These are phyloP conservation scores for Ustilago curta DNA, from an alignment of 1,284 basidiomycete species.

Conservation along the genomic window DNA sequence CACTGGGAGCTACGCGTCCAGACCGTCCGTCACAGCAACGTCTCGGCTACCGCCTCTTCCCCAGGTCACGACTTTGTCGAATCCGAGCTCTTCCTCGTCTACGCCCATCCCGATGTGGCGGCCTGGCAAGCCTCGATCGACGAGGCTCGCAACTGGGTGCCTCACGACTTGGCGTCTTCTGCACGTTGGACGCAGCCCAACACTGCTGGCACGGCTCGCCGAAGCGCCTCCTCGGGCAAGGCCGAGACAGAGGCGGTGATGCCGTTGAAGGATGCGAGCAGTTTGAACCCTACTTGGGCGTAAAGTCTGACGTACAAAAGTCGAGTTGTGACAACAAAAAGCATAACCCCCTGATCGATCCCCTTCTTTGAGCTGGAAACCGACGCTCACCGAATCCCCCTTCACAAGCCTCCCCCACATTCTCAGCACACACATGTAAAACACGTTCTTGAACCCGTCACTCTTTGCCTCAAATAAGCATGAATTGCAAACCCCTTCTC, in stretches of 20 bases:
- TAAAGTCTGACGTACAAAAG: constrained; percentile 3
- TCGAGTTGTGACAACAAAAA: not conserved
- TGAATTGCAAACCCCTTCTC: not conserved
- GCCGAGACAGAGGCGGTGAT: constrained; percentile 4
- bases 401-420: not conserved
- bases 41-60: constrained; percentile 7
- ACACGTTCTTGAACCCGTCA: not conserved
- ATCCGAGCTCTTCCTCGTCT: constrained; percentile 47
- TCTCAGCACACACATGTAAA: constrained; percentile 1
- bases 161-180: constrained; percentile 15
- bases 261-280: constrained; percentile 22
- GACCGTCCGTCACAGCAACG: constrained; percentile 30
- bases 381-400: not conserved
- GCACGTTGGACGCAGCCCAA: constrained; percentile 6
- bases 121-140: constrained; percentile 37
- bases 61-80: constrained; percentile 35
- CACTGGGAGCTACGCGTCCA: constrained; percentile 45
- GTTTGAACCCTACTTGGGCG: constrained; percentile 37
- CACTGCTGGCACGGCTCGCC: not conserved
- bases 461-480: not conserved
- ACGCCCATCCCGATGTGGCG: constrained; percentile 26
- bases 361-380: too few relatives aligned
- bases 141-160: constrained; percentile 43
- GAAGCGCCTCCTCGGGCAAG: constrained; percentile 1
- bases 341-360: not conserved